Evolutionary conservation across 2,329 filamentous ascomycete genomes (phyloP).

Genomic region (Talaromyces sp.): DNA sequence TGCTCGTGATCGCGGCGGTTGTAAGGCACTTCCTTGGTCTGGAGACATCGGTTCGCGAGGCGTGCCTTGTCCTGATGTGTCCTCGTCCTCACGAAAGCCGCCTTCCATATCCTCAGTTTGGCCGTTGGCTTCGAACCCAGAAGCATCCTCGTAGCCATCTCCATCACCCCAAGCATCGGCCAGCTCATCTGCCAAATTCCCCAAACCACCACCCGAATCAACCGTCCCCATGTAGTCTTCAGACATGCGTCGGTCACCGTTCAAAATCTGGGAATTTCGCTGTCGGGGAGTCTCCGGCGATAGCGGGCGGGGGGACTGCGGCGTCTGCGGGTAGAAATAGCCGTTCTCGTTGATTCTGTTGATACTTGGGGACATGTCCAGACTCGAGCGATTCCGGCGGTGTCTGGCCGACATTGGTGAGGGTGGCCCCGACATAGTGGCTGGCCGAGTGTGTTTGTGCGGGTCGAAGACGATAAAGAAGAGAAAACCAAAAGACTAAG

Average conservation of each 20-base stretch:
- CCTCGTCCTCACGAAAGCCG: slow-evolving; percentile 22
- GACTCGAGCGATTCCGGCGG: slow-evolving; percentile 31
- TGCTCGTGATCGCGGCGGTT: slow-evolving; percentile 33
- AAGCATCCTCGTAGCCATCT: slow-evolving; percentile 40
- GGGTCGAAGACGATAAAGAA: not conserved
- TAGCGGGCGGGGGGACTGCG: slow-evolving; percentile 29
- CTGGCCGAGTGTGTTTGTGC: not conserved
- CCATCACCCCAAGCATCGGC: slow-evolving; percentile 54
- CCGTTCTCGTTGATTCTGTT: slow-evolving; percentile 29
- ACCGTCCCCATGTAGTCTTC: slow-evolving; percentile 31
- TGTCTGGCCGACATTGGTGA: slow-evolving; percentile 32
- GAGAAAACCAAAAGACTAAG: not conserved
- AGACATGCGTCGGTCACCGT: slow-evolving; percentile 30
- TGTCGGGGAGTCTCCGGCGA: slow-evolving; percentile 35
- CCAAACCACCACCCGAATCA: slow-evolving; percentile 44
- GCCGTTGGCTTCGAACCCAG: slow-evolving; percentile 28
- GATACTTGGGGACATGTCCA: slow-evolving; percentile 27
- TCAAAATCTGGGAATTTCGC: slow-evolving; percentile 29
- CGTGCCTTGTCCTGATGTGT: slow-evolving; percentile 23
- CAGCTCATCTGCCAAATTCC: slow-evolving; percentile 59
- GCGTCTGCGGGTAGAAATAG: slow-evolving; percentile 27
- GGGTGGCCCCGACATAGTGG: slow-evolving; percentile 26
- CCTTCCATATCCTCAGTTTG: slow-evolving; percentile 16
- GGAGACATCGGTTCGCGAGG: slow-evolving; percentile 14
- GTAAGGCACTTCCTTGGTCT: slow-evolving; percentile 15